These are phyloP conservation scores for Claviceps purpurea DNA, from an alignment of 2,329 filamentous ascomycete genomes.

Conservation along the genomic window DNA sequence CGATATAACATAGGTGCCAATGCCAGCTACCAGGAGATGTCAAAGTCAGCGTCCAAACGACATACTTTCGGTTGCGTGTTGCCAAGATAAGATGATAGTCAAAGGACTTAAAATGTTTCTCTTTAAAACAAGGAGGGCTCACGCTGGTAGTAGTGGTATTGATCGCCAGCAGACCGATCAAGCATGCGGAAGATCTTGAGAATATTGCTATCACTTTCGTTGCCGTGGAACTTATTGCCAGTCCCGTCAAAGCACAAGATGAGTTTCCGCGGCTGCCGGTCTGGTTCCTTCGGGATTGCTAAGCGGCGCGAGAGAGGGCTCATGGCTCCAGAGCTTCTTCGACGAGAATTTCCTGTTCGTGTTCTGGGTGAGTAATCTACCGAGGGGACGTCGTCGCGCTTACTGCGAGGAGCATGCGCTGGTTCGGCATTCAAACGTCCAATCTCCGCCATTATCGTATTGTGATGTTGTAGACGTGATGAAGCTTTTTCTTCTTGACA, in stretches of 20 bases:
- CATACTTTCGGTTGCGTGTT: not conserved
- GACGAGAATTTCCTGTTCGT: not conserved
- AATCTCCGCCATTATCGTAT: not conserved
- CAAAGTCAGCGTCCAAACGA: not conserved
- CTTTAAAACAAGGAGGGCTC: constrained; percentile 11
- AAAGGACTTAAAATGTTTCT: not conserved
- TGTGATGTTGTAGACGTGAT: not conserved
- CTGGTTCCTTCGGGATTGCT: not conserved
- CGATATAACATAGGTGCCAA: constrained; percentile 59
- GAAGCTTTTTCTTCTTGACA: not conserved
- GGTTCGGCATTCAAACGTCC: not conserved
- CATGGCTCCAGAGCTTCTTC: not conserved
- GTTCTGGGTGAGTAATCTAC: not conserved
- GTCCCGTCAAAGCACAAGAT: constrained; percentile 52
- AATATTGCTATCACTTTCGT: constrained; percentile 51
- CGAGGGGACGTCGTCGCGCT: not conserved
- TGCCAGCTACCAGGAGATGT: constrained; percentile 37
- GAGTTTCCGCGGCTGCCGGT: constrained; percentile 27
- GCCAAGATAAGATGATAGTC: not conserved
- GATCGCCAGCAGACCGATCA: constrained; percentile 46
- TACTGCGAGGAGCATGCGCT: not conserved
- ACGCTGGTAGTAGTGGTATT: constrained; percentile 54
- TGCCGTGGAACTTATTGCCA: constrained; percentile 49
- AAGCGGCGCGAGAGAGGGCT: constrained; percentile 1
- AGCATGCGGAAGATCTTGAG: constrained; percentile 60